Evolutionary conservation across 495 filamentous ascomycete genomes (phyloP).

Genomic region (Cudoniella acicularis): DNA sequence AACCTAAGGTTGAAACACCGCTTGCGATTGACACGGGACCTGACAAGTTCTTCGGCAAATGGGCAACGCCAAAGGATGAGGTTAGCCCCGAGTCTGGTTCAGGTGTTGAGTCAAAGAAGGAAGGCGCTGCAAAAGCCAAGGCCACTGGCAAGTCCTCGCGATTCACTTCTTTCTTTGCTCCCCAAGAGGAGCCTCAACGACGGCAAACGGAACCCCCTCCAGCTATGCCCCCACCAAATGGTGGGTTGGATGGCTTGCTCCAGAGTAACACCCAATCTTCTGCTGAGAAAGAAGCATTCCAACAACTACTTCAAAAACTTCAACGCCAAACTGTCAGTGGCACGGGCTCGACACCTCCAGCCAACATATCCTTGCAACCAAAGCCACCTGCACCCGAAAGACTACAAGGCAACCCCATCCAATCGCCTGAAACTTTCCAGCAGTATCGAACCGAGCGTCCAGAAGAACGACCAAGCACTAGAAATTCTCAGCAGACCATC

Average conservation of each 20-base stretch:
- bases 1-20: constrained; percentile 48
- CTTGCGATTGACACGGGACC: constrained; percentile 61
- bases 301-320: constrained; percentile 82
- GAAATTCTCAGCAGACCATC: constrained; percentile 28
- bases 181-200: constrained; percentile 48
- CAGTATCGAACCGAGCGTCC: constrained; percentile 24
- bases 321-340: constrained; percentile 26
- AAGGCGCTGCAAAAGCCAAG: constrained; percentile 33
- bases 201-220: constrained; percentile 49
- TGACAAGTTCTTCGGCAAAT: constrained; percentile 80
- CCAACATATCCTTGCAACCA: constrained; percentile 19
- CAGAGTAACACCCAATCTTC: constrained; percentile 27
- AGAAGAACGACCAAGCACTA: constrained; percentile 20
- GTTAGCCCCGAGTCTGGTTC: constrained; percentile 8
- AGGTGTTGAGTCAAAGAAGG: constrained; percentile 23
- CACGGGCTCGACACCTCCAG: constrained; percentile 19
- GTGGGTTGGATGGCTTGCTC: constrained; percentile 16
- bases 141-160: constrained; percentile 61
- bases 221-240: constrained; percentile 21
- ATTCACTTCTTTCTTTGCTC: constrained; percentile 79
- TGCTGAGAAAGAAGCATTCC: constrained; percentile 87
- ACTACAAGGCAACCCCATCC: constrained; percentile 3
- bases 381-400: constrained; percentile 20
- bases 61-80: constrained; percentile 41
- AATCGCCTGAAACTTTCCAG: constrained; percentile 16